A percentile compares a stretch with the other conserved stretches of the same genome.
phyloP scores from a whole-genome alignment of 2,329 filamentous ascomycete species.

The Didymella arachidicola region DNA sequence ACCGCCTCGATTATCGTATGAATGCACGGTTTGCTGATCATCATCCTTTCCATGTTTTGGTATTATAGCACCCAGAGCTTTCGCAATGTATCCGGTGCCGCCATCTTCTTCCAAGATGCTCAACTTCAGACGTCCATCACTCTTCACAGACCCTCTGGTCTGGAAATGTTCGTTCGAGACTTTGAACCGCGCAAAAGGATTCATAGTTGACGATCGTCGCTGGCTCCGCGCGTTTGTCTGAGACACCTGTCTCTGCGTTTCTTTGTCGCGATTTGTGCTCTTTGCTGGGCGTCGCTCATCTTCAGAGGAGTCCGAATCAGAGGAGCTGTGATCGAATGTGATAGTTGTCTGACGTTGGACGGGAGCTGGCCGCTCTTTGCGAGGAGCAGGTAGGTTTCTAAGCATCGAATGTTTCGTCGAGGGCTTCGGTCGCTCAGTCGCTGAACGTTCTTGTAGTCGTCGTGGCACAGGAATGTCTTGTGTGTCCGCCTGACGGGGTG shows the following conservation, averaged over 20 bases:
- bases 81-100: slow-evolving; percentile 75
- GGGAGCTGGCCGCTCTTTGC: slow-evolving; percentile 22
- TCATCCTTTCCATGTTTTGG: slow-evolving; percentile 61
- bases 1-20: slow-evolving; percentile 18
- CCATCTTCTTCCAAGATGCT: slow-evolving; percentile 72
- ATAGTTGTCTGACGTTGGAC: slow-evolving; percentile 35
- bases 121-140: slow-evolving; percentile 75
- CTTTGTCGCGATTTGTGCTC: slow-evolving; percentile 28
- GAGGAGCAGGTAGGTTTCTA: slow-evolving; percentile 26
- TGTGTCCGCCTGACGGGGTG: neutral
- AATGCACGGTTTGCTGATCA: slow-evolving; percentile 42
- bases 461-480: slow-evolving; percentile 21
- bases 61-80: slow-evolving; percentile 72
- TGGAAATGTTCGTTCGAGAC: slow-evolving; percentile 70
- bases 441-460: slow-evolving; percentile 37
- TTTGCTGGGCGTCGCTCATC: slow-evolving; percentile 30
- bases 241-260: slow-evolving; percentile 17
- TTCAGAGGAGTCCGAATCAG: slow-evolving; percentile 31
- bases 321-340: slow-evolving; percentile 39
- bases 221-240: slow-evolving; percentile 3
- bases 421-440: slow-evolving; percentile 43
- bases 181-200: slow-evolving; percentile 62
- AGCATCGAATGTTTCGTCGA: slow-evolving; percentile 33
- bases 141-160: slow-evolving; percentile 70
- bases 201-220: slow-evolving; percentile 22